Evolutionary conservation across 495 filamentous ascomycete genomes (phyloP).

Genomic region (Thozetella sp.): DNA sequence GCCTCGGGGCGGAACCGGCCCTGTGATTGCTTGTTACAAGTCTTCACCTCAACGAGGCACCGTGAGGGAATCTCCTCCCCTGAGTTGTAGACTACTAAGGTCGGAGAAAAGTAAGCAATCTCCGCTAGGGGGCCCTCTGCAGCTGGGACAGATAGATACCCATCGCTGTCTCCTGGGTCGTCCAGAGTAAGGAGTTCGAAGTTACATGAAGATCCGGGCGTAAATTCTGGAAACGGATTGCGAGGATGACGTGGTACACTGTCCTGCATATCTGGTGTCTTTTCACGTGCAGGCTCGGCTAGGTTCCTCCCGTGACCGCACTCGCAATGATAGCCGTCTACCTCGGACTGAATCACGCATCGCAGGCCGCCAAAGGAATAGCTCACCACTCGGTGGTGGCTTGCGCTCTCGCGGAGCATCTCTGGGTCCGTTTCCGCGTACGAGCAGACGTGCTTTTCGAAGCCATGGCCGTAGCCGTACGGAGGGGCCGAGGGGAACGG

Average conservation of each 20-base stretch:
- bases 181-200: constrained; percentile 15
- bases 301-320: constrained; percentile 4
- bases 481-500: constrained; percentile 8
- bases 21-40: constrained; percentile 3
- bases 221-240: neutral
- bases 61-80: constrained; percentile 10
- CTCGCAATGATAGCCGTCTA: constrained; percentile 19
- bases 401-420: constrained; percentile 13
- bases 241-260: neutral
- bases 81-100: constrained; percentile 9
- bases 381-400: constrained; percentile 24
- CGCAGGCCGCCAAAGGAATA: constrained; percentile 19
- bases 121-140: neutral
- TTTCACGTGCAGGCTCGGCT: neutral
- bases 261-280: neutral
- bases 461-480: constrained; percentile 16
- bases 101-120: neutral
- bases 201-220: neutral
- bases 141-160: neutral
- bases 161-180: constrained; percentile 19
- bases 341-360: constrained; percentile 21
- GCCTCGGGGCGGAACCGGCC: constrained; percentile 11
- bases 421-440: constrained; percentile 10
- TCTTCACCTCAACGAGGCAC: constrained; percentile 26
- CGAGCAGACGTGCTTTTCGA: constrained; percentile 20